Evolutionary conservation across 1,284 basidiomycete species (phyloP).

Genomic region (Crucibulum cyathiforme): DNA sequence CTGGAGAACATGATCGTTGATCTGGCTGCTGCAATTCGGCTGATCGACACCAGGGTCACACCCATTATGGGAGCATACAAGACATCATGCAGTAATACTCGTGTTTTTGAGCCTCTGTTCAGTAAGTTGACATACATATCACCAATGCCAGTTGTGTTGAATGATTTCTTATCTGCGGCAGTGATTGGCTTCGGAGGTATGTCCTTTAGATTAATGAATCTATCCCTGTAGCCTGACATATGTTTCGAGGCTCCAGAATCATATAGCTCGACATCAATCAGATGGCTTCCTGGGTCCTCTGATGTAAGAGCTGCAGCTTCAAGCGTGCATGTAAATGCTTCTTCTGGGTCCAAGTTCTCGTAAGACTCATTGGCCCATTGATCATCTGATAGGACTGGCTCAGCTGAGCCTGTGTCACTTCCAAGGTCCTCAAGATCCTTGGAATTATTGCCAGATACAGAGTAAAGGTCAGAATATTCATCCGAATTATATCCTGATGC

Average conservation of each 20-base stretch:
- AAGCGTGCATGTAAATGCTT: no score
- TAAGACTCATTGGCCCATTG: no score
- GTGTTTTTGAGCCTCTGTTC: background rate
- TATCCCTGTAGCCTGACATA: conserved; percentile 42
- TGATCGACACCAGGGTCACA: conserved; percentile 32
- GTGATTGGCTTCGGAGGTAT: conserved; percentile 35
- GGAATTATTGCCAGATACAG: no score
- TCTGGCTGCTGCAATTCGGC: conserved; percentile 14
- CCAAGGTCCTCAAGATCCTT: no score
- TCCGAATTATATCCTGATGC: no score
- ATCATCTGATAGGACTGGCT: no score
- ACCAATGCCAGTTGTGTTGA: conserved; percentile 34
- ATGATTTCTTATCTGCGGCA: conserved; percentile 40
- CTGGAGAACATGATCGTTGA: background rate
- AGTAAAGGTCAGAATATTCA: no score
- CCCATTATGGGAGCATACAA: conserved; percentile 27
- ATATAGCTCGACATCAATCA: conserved; percentile 26
- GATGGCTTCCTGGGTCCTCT: no score
- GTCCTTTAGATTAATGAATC: conserved; percentile 28
- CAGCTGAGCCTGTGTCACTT: no score
- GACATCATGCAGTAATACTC: conserved; percentile 36
- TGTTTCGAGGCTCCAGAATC: conserved; percentile 46
- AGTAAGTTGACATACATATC: conserved; percentile 33
- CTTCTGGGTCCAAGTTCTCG: no score
- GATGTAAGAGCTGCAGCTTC: no score